Base-by-base conservation (phyloP, 78 protist species). In the Mastigamoeba balamuthi region DNA sequence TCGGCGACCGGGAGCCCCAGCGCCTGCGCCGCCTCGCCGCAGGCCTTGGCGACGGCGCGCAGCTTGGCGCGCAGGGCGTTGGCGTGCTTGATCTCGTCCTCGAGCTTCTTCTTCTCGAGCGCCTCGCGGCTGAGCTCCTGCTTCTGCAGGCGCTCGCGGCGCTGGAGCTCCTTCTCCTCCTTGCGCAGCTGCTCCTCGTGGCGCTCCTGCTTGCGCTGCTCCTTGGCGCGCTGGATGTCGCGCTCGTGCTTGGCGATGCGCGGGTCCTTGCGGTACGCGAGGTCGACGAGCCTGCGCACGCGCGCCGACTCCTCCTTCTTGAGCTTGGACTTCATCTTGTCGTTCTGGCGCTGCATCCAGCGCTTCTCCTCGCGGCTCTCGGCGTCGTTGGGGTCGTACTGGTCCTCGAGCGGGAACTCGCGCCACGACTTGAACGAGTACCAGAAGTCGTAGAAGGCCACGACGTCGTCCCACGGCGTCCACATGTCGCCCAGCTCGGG, bases 361-460 rank as follows among this genome's bases (percentile, higher is more conserved):
- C 96, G 92, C 44, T 73, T 76, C 74, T 90, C 92, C 35, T 88
- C 94, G 25, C 96, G 77, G 10, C 76, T 66, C 40, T 82, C 91
- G 0, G 85, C 87, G 53, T 71, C 38, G 6, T 72, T 74, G 37
- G 66, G 30, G 36, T 90, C 91, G 42, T 80, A 75, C 73, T 85
- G 88, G 65, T 90, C 93, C 17, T 67, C 72, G 58, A 68, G 81
- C 0, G 89, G 35, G 66, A 90, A 93, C 64, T 93, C 97, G 30
- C 97, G 48, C 97, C 97, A 93, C 40, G 94, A 80, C 36, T 79
- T 69, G 74, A 90, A 85, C 41, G 65, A 3, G 77, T 82, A 82
- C 94, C 94, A 93, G 76, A 76, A 90, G 64, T 81, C 77, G 81
- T 93, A 93, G 80, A 90, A 90, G 43, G 64, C 78, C 28, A 86